Base-by-base conservation (phyloP, 2,329 filamentous ascomycete species). In the Venturia aucupariae region DNA sequence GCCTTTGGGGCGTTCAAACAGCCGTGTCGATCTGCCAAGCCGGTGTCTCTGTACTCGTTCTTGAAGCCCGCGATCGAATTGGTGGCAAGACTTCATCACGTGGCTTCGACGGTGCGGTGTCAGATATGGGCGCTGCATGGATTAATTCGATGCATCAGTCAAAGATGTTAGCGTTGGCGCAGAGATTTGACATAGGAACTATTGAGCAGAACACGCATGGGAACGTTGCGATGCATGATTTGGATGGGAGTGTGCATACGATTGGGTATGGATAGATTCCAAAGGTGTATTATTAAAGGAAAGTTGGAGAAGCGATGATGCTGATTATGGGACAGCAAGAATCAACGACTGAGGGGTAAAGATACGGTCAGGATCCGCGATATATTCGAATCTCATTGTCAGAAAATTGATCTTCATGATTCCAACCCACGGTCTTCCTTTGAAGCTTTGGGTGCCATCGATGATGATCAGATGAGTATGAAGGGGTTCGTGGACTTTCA, bases 11-110 rank as follows among this genome's bases (percentile, higher is more conserved):
- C n/a, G n/a, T n/a, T n/a, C n/a, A n/a, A n/a, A n/a, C n/a, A n/a
- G n/a, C n/a, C n/a, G n/a, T n/a, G n/a, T n/a, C n/a, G n/a, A n/a
- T n/a, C n/a, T n/a, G n/a, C n/a, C n/a, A n/a, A n/a, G n/a, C n/a
- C n/a, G n/a, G n/a, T 24, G 6, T 24, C 11, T 48, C 44, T 24
- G n/a, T n/a, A 48, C 67, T 71, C 60, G 67, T 75, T 1, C 66
- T 74, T 7, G 73, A 75, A 68, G 73, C 72, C 13, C 66, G 73
- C 42, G 72, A 74, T 65, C 67, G 73, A 13, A 71, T 75, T 0
- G 73, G 73, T 3, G 72, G 73, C 19, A 54, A 60, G n/a, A 60
- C 35, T 27, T 60, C 65, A 27, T 69, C 66, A 22, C 46, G 38
- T 7, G 46, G 66, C 10, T 35, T 71, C 3, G 67, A 67, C 19